These are phyloP conservation scores for Yamadazyma phyllophila DNA, from an alignment of 805 yeast species.

Conservation along the genomic window DNA sequence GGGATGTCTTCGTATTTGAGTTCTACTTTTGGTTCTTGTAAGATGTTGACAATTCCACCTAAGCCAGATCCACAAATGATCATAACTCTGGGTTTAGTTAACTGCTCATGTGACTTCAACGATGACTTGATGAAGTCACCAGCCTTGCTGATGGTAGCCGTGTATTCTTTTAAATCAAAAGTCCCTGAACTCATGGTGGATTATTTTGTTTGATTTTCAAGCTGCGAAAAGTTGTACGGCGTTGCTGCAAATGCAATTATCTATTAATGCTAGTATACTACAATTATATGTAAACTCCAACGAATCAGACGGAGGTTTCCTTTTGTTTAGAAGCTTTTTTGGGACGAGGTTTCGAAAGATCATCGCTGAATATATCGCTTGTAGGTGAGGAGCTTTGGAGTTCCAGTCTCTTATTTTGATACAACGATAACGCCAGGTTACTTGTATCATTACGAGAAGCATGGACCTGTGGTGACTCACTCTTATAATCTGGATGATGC, in stretches of 20 bases:
- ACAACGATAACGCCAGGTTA: constrained; percentile 22
- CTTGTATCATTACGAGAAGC: constrained; percentile 39
- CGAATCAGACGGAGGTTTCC: background rate
- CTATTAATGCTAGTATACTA: constrained; percentile 5
- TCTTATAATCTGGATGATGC: constrained; percentile 11
- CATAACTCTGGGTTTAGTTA: constrained; percentile 56
- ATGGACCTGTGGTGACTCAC: constrained; percentile 31
- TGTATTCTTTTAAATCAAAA: constrained; percentile 9
- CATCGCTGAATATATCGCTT: constrained; percentile 10
- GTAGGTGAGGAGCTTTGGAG: constrained; percentile 13
- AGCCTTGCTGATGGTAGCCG: constrained; percentile 9
- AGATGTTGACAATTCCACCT: constrained; percentile 71
- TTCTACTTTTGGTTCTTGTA: constrained; percentile 44
- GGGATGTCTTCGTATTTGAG: constrained; percentile 72
- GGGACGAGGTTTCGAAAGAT: background rate
- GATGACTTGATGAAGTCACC: constrained; percentile 3
- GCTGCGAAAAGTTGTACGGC: too few relatives aligned
- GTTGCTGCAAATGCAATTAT: background rate
- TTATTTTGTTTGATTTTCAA: too few relatives aligned
- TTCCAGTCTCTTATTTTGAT: constrained; percentile 10
- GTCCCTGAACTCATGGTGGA: constrained; percentile 10
- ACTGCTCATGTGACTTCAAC: background rate
- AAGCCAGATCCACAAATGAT: constrained; percentile 95
- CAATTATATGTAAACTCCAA: too few relatives aligned
- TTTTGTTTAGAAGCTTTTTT: background rate